Base-by-base conservation (phyloP, 495 filamentous ascomycete species). In the Apodospora peruviana region DNA sequence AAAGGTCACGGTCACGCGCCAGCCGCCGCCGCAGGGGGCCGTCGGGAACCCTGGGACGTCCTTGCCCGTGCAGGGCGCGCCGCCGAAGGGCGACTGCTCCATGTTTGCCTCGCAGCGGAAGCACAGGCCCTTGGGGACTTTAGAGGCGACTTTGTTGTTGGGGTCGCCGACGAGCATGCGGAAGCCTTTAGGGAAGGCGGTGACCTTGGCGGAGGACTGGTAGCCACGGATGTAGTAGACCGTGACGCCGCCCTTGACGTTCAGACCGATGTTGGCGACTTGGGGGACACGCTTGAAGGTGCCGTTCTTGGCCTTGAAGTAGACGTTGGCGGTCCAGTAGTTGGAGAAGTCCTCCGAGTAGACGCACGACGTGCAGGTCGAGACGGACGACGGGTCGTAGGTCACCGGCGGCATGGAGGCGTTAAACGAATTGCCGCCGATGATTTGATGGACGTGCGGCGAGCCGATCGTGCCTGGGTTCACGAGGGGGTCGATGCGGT, bases 101-200 rank as follows among this genome's bases (percentile, higher is more conserved):
- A 41, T 41, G 39, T 41, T 41, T 5, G 39, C 18, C 39, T 41
- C 39, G 61, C 72, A 76, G 10, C 67, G 63, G 60, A 64, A 73
- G 62, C 71, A 75, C 63, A 65, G 67, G 41, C 69, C 68, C 44
- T 58, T 55, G 61, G 66, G 65, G 36, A 69, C 48, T 36, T 50
- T 64, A 22, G 59, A 56, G 53, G 62, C 57, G 48, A 61, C 49
- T 44, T 70, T 68, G 45, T 52, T 45, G 56, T 57, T 66, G 14
- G 72, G 64, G 55, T 77, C 72, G 43, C 74, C 74, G 47, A 71
- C 67, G 29, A 74, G 64, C 74, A 77, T 77, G 48, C 74, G 72
- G 73, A 76, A 77, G 23, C 73, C 73, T 20, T 23, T 12, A 18
- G 36, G 9, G 62, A 78, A 78, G 34, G 75, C 75, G 0, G 74